Evolutionary conservation across 441 rosid species (phyloP).

Genomic region (Eruca vesicaria): DNA sequence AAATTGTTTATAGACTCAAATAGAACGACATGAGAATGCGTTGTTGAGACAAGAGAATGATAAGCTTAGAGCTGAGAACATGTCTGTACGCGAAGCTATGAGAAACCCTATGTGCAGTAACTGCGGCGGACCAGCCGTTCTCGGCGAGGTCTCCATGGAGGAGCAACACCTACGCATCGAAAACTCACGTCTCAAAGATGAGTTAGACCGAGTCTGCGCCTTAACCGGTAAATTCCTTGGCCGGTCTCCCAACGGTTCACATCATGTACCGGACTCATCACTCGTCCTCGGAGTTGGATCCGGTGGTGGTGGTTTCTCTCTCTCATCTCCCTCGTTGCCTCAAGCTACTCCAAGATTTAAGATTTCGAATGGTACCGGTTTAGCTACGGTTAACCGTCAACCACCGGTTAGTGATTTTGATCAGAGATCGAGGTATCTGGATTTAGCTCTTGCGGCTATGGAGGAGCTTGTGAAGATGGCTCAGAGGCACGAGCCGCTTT

Average conservation of each 20-base stretch:
- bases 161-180: slow-evolving; percentile 90
- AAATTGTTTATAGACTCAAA: background rate
- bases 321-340: slow-evolving; percentile 7
- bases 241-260: slow-evolving; percentile 46
- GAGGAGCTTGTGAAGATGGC: slow-evolving; percentile 81
- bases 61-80: background rate
- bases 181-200: slow-evolving; percentile 86
- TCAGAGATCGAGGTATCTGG: slow-evolving; percentile 66
- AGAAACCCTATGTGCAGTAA: slow-evolving; percentile 77
- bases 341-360: slow-evolving; percentile 27
- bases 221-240: slow-evolving; percentile 87
- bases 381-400: slow-evolving; percentile 2
- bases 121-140: slow-evolving; percentile 85
- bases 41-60: background rate
- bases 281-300: slow-evolving; percentile 53
- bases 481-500: slow-evolving; percentile 60
- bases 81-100: slow-evolving; percentile 52
- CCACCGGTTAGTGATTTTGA: slow-evolving; percentile 30
- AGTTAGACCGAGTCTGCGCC: slow-evolving; percentile 71
- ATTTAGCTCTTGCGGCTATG: slow-evolving; percentile 83
- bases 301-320: slow-evolving; percentile 34
- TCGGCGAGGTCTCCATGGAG: slow-evolving; percentile 74
- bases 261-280: slow-evolving; percentile 59
- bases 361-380: slow-evolving; percentile 24
- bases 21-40: background rate